Evolutionary conservation across 2,329 filamentous ascomycete genomes (phyloP), one percentile per base, ranked within the genome.

Genomic region (Exophiala viscosa): DNA sequence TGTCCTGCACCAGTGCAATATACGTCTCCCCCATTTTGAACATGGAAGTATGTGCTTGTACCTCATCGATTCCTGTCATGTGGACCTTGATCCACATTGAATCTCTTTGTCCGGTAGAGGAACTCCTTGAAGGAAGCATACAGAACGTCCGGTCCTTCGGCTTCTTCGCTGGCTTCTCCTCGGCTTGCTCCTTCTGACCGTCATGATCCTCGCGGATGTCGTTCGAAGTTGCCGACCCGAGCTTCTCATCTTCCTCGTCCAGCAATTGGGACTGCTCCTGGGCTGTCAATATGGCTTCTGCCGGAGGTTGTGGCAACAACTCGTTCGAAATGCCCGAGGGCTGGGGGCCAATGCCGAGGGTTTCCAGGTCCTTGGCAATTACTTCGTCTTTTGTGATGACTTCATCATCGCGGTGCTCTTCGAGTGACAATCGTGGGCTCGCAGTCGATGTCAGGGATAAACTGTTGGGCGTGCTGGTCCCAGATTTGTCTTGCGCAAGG

Each of bases 61-160:
- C 87, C 69, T 95, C 88, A 65, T 95, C 90, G 55, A 93, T 83
- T 47, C 83, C 84, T 52, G 86, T 80, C 87, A 96, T 93, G 63
- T 84, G 85, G 2, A 96, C 80, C 40, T 85, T 77, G 1, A 90
- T 74, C 90, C 91, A 96, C 13, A 84, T 81, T 3, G 79, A 73
- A 66, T 95, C 89, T 39, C 76, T 72, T 54, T 76, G 73, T 5
- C 82, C 83, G 47, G 68, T 71, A 51, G 74, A 75, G 15, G 75
- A 70, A 46, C 79, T 74, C 45, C 75, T 75, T 0, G 87, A 72
- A 1, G 81, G 89, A 2, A 92, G 70, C 61, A 84, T 83, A 70
- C 90, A 93, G 68, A 96, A 96, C 64, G 88, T 92, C 53, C 82
- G 80, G 45, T 86, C 77, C 62, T 85, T 85, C 41, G 68, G 67